Base-by-base conservation (phyloP, 2,329 filamentous ascomycete genomes). In the Setomelanomma holmii region DNA sequence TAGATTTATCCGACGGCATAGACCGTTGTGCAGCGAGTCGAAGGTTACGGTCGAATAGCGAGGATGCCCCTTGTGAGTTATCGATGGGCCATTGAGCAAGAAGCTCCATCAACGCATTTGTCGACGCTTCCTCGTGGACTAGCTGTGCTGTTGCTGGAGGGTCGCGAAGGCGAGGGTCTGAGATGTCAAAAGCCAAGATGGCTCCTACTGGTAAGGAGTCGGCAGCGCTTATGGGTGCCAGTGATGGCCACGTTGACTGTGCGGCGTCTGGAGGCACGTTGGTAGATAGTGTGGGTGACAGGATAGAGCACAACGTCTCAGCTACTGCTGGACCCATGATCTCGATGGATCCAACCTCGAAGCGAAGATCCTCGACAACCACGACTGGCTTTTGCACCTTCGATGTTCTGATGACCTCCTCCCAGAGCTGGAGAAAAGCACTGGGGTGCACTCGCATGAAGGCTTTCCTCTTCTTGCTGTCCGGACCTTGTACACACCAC, bases 381-480 rank as follows among this genome's bases (percentile, higher is more conserved):
- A 89, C 79, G 4, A 79, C 77, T 1, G 87, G 87, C 34, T 81
- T 86, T 59, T 85, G 83, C 55, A 83, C 80, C 64, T 84, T 88
- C 16, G 79, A 78, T 1, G 86, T 72, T 2, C 79, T 78, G 14
- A 86, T 64, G 2, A 91, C 72, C 53, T 88, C 82, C 19, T 86
- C 79, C 79, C 90, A 92, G 0, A 88, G 72, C 61, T 89, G 84
- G 1, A 86, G 75, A 64, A 91, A 93, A 5, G 89, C 88, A 17
- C 92, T 88, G 2, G 95, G 95, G 71, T 98, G 93, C 1, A 93
- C 78, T 48, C 93, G 83, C 45, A 97, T 74, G 49, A 93, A 86
- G 1, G 90, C 69, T 55, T 81, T 82, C 44, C 80, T 79, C 63
- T 78, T 82, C 3, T 63, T 56, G 58, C 49, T 47, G 40, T 68